Percentiles rank a stretch among this genome's conserved stretches.
These are phyloP conservation scores for Pseudocercospora pini-densiflorae DNA, from an alignment of 2,329 filamentous ascomycete genomes.

Conservation along the genomic window DNA sequence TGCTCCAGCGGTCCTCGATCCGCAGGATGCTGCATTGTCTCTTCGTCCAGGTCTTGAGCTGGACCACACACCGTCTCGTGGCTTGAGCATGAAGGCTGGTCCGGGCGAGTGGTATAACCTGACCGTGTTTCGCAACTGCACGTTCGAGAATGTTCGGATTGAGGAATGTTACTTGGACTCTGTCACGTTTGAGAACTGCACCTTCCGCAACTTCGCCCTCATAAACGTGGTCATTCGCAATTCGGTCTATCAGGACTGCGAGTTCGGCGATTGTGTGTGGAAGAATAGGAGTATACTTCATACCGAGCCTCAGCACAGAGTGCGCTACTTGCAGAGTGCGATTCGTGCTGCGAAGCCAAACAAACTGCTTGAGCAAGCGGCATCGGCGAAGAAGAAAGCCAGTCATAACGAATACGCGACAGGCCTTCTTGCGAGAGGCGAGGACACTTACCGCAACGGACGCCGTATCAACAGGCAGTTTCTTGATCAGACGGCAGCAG, in stretches of 20 bases:
- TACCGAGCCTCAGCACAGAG: neutral
- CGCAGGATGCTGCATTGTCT: slow-evolving; percentile 40
- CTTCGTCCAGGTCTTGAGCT: slow-evolving; percentile 7
- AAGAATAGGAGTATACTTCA: slow-evolving; percentile 4
- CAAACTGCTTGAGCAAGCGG: neutral
- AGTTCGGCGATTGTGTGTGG: neutral
- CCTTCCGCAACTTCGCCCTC: neutral
- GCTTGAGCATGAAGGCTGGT: slow-evolving; percentile 2
- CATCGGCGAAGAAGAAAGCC: neutral
- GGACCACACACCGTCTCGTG: neutral
- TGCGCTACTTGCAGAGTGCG: neutral
- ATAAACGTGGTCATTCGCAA: neutral
- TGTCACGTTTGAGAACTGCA: slow-evolving; percentile 3
- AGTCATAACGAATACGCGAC: neutral
- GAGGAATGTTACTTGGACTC: slow-evolving; percentile 10
- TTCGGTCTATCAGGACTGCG: neutral
- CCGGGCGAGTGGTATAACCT: neutral
- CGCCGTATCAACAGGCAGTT: neutral
- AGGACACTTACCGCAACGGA: neutral
- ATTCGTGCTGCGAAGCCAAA: neutral
- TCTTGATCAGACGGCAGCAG: neutral
- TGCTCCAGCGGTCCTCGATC: neutral
- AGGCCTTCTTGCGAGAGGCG: neutral
- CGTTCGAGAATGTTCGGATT: slow-evolving; percentile 10
- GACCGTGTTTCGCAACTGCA: slow-evolving; percentile 12